Conservation (phyloP, 78 protist species). For the Dictyostelium capitatum region DNA sequence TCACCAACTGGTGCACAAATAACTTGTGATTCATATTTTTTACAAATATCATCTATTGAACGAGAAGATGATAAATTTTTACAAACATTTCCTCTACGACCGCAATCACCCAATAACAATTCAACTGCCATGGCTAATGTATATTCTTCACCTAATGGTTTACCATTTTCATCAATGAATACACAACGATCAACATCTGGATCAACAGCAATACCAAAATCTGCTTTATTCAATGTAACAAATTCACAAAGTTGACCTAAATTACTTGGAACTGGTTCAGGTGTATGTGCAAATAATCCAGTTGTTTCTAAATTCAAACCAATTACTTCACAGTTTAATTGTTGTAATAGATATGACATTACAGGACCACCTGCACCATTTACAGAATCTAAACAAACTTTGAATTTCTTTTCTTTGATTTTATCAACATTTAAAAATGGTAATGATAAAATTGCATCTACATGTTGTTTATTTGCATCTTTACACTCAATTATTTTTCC, state of each 20-base stretch:
- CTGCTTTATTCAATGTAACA: conserved; percentile 52
- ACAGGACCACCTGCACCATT: conserved; percentile 89
- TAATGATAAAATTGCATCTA: conserved; percentile 37
- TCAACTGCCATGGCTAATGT: conserved; percentile 84
- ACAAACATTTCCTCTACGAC: conserved; percentile 48
- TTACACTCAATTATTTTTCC: conserved; percentile 6
- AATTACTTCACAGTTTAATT: conserved; percentile 61
- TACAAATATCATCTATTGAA: conserved; percentile 83
- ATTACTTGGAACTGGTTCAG: conserved; percentile 86
- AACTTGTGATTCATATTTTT: conserved; percentile 46
- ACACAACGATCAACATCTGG: conserved; percentile 91
- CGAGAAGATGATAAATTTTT: conserved; percentile 86
- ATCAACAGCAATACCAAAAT: conserved; percentile 88
- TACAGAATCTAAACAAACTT: conserved; percentile 79
- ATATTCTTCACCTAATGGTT: conserved; percentile 86
- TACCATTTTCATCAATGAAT: conserved; percentile 83
- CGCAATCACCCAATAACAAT: conserved; percentile 74
- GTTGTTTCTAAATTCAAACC: conserved; percentile 86
- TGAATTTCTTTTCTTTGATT: conserved; percentile 27
- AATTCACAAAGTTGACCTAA: conserved; percentile 75
- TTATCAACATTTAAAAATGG: conserved; percentile 64
- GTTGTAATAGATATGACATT: conserved; percentile 29
- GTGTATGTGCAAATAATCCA: conserved; percentile 85
- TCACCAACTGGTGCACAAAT: conserved; percentile 87
- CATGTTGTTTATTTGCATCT: conserved; percentile 62